These are phyloP conservation scores for Harringtonia aguacate DNA, from an alignment of 2,329 filamentous ascomycete genomes.

Conservation along the genomic window DNA sequence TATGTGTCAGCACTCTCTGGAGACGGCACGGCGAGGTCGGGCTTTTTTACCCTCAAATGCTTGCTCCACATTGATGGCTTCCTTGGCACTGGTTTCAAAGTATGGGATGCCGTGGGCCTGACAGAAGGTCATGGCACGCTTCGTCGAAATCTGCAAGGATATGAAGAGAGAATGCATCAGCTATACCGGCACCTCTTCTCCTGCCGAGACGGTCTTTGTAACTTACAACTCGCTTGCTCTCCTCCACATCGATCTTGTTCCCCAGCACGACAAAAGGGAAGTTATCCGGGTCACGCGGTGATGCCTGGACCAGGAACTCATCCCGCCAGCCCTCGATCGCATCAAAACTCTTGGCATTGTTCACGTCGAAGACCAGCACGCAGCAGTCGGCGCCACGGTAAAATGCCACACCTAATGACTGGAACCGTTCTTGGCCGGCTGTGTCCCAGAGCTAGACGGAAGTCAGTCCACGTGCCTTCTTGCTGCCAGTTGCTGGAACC, in stretches of 20 bases:
- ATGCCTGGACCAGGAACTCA: conserved; percentile 95
- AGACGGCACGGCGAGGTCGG: background rate
- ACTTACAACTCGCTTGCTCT: conserved; percentile 83
- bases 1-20: background rate
- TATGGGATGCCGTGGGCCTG: conserved; percentile 97
- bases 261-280: conserved; percentile 97
- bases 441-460: conserved; percentile 85
- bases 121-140: conserved; percentile 94
- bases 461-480: background rate
- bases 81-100: conserved; percentile 98
- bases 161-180: too few species aligned
- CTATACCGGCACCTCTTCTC: background rate
- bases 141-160: conserved; percentile 65
- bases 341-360: conserved; percentile 98
- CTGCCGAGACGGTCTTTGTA: background rate
- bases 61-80: conserved; percentile 94
- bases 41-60: conserved; percentile 50
- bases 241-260: conserved; percentile 98
- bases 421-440: conserved; percentile 92
- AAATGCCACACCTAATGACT: conserved; percentile 93
- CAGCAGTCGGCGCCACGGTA: conserved; percentile 97
- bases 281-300: conserved; percentile 88
- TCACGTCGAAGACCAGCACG: conserved; percentile 95
- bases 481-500: conserved; percentile 7
- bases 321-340: conserved; percentile 97